phyloP scores from a whole-genome alignment of 148 eudicot species.

The Simmondsia chinensis region DNA sequence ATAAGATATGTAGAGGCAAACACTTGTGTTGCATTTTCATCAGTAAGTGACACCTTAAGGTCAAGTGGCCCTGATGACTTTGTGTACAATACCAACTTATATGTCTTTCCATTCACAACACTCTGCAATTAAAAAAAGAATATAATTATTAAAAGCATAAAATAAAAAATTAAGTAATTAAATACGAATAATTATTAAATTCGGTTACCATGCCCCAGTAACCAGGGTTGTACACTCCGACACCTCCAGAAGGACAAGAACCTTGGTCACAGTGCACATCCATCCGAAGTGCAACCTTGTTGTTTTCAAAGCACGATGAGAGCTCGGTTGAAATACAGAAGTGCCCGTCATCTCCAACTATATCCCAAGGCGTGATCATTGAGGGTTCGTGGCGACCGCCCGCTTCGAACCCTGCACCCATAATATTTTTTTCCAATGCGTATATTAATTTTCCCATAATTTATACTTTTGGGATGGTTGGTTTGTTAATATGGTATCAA shows the following conservation, averaged over 20 bases:
- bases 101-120: constrained; percentile 22
- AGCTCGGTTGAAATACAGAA: constrained; percentile 20
- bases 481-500: background rate
- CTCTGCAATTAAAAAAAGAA: constrained; percentile 10
- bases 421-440: background rate
- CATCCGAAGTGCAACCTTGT: constrained; percentile 32
- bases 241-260: constrained; percentile 33
- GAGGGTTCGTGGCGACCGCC: constrained; percentile 26
- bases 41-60: constrained; percentile 12
- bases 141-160: background rate
- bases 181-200: background rate
- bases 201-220: constrained; percentile 38
- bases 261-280: constrained; percentile 22
- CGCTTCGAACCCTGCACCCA: constrained; percentile 26
- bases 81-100: constrained; percentile 15
- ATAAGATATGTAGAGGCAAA: constrained; percentile 14
- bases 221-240: constrained; percentile 41
- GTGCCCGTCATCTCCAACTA: constrained; percentile 16
- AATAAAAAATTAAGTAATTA: background rate
- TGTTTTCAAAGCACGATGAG: constrained; percentile 21
- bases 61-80: constrained; percentile 19
- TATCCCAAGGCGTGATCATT: constrained; percentile 26
- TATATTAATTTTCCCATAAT: background rate
- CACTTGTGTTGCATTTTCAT: constrained; percentile 16
- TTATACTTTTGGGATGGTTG: background rate